Percentiles rank a stretch among this genome's conserved stretches.
These are phyloP conservation scores for Stagonosporopsis cucurbitacearum DNA, from an alignment of 2,329 filamentous ascomycete genomes.

Conservation along the genomic window DNA sequence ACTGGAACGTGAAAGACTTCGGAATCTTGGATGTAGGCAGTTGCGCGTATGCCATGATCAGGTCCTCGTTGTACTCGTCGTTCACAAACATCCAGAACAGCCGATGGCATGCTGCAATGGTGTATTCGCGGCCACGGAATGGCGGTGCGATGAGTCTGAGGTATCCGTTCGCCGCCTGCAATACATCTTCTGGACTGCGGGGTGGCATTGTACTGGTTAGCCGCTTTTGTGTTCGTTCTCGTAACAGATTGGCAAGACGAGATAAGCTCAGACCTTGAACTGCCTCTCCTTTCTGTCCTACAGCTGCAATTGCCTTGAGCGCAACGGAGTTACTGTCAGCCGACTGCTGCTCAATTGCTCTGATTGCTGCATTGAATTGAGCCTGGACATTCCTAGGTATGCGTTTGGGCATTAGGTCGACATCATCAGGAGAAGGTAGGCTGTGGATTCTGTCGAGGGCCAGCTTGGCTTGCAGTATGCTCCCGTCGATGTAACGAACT, in stretches of 20 bases:
- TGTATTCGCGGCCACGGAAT: no score
- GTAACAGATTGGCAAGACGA: no score
- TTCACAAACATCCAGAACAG: constrained; percentile 5
- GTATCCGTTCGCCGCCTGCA: neutral
- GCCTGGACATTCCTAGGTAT: no score
- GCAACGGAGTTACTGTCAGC: no score
- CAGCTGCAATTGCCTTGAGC: neutral
- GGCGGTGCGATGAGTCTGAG: neutral
- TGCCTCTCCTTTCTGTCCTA: no score
- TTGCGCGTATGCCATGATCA: constrained; percentile 14
- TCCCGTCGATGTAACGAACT: constrained; percentile 4
- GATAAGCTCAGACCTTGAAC: no score
- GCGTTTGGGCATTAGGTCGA: neutral
- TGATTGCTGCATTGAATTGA: no score
- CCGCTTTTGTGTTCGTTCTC: no score
- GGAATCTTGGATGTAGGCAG: constrained; percentile 12
- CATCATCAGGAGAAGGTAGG: constrained; percentile 1
- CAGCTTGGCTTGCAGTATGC: constrained; percentile 14
- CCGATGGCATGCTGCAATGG: neutral
- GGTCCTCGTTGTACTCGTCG: constrained; percentile 18
- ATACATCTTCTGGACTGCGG: no score
- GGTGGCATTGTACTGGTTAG: no score
- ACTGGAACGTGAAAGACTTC: neutral
- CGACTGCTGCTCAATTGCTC: no score
- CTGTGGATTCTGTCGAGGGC: constrained; percentile 18